Percentiles rank a stretch among this genome's conserved stretches.
phyloP scores from a whole-genome alignment of 2,329 filamentous ascomycete species.

The Oidium heveae region DNA sequence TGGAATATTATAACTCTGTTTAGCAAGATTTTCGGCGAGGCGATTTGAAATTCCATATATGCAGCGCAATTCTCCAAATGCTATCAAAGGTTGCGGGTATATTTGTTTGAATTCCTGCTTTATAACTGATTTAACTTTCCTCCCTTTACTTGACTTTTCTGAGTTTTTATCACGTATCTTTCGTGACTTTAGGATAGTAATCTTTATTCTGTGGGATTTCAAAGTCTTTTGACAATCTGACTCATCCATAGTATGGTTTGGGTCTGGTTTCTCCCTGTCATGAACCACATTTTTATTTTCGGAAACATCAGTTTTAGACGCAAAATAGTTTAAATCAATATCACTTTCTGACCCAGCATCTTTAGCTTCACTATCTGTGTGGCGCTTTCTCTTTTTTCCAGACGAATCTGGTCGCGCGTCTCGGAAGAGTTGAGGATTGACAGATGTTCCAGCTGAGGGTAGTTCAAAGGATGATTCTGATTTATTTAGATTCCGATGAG shows the following conservation, averaged over 20 bases:
- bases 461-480: slow-evolving; percentile 17
- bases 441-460: slow-evolving; percentile 36
- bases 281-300: slow-evolving; percentile 6
- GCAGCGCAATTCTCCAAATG: slow-evolving; percentile 46
- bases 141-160: slow-evolving; percentile 25
- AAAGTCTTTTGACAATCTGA: slow-evolving; percentile 51
- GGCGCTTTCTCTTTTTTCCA: slow-evolving; percentile 31
- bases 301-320: slow-evolving; percentile 17
- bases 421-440: slow-evolving; percentile 47
- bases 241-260: slow-evolving; percentile 24
- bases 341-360: slow-evolving; percentile 15
- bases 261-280: background rate
- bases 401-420: slow-evolving; percentile 20
- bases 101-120: slow-evolving; percentile 32
- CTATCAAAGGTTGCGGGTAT: slow-evolving; percentile 54
- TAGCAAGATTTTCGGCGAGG: slow-evolving; percentile 51
- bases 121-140: slow-evolving; percentile 16
- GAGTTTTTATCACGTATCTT: slow-evolving; percentile 16
- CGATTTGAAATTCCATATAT: slow-evolving; percentile 49
- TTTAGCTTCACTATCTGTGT: slow-evolving; percentile 10
- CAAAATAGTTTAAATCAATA: slow-evolving; percentile 29
- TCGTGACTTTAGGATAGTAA: slow-evolving; percentile 42
- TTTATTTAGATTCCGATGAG: slow-evolving; percentile 11
- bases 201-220: slow-evolving; percentile 61
- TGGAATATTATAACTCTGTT: slow-evolving; percentile 67